phyloP scores from a whole-genome alignment of 495 filamentous ascomycete genomes.

The Penicillium salamii region DNA sequence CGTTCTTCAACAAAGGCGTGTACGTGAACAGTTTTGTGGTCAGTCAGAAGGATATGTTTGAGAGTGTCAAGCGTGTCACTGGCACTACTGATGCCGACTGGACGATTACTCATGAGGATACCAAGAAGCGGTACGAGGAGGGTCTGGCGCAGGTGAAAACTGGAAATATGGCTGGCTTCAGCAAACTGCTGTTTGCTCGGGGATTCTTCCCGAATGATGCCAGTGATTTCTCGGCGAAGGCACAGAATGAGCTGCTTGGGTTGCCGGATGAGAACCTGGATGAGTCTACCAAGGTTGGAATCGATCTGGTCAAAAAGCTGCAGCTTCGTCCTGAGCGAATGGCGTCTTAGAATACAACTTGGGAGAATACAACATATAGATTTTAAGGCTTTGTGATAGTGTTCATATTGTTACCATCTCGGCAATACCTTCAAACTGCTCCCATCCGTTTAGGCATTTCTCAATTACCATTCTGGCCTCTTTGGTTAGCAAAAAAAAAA shows the following conservation, averaged over 20 bases:
- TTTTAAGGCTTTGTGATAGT: too few species aligned
- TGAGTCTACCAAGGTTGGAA: conserved; percentile 43
- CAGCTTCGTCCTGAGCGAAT: conserved; percentile 25
- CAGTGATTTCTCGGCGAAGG: conserved; percentile 32
- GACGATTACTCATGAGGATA: conserved; percentile 45
- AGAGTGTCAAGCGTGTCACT: conserved; percentile 52
- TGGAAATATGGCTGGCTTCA: conserved; percentile 49
- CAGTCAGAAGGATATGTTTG: conserved; percentile 54
- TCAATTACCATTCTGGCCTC: too few species aligned
- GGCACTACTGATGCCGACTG: conserved; percentile 53
- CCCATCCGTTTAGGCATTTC: too few species aligned
- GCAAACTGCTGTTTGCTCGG: conserved; percentile 48
- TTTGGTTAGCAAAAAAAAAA: too few species aligned
- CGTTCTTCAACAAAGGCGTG: conserved; percentile 40
- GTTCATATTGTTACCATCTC: too few species aligned
- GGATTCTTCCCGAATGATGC: conserved; percentile 45
- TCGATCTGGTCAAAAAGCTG: conserved; percentile 31
- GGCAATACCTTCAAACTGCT: too few species aligned
- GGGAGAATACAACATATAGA: too few species aligned
- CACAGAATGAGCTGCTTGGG: conserved; percentile 49
- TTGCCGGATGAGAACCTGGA: conserved; percentile 58
- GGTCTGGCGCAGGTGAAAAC: conserved; percentile 38
- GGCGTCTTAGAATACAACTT: conserved; percentile 16
- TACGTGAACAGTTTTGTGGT: conserved; percentile 48
- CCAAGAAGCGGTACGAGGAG: conserved; percentile 42